A percentile compares a stretch with the other conserved stretches of the same genome.
These are phyloP conservation scores for Urochloa ruziziensis DNA, from an alignment of 176 grass and related monocot species.

Conservation along the genomic window DNA sequence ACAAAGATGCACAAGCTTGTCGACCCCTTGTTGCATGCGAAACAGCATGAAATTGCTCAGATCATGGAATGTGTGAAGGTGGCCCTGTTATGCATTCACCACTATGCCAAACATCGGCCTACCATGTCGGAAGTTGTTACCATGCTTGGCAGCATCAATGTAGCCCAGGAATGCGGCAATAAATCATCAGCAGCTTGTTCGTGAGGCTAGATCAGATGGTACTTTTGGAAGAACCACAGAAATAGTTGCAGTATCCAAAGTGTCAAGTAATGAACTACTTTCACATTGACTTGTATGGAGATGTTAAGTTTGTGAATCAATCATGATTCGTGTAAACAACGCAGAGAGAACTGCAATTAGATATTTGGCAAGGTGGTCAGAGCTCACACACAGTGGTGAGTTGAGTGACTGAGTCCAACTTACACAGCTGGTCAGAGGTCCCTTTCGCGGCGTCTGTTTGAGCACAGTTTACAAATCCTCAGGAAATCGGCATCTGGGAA, in stretches of 20 bases:
- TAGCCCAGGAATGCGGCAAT: neutral
- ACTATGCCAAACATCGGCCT: neutral
- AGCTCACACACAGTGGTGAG: neutral
- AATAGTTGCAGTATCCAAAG: neutral
- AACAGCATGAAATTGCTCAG: neutral
- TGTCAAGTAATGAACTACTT: neutral
- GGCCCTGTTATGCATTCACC: neutral
- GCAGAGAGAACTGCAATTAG: neutral
- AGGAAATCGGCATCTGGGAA: neutral
- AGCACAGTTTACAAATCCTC: neutral
- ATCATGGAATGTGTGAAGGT: constrained; percentile 17
- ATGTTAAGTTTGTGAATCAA: neutral
- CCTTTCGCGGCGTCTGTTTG: neutral
- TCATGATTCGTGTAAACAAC: neutral
- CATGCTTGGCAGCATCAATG: constrained; percentile 1
- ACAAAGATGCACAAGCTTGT: neutral
- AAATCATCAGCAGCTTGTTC: neutral
- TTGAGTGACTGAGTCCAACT: neutral
- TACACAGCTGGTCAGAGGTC: neutral
- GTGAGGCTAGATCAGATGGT: neutral
- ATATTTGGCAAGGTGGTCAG: neutral
- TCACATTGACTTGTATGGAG: neutral
- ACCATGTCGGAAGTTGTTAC: constrained; percentile 29
- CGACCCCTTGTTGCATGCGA: neutral
- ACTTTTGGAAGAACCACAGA: neutral